Evolutionary conservation across 2,329 filamentous ascomycete species (phyloP).

Genomic region (Biscogniauxia sp.): DNA sequence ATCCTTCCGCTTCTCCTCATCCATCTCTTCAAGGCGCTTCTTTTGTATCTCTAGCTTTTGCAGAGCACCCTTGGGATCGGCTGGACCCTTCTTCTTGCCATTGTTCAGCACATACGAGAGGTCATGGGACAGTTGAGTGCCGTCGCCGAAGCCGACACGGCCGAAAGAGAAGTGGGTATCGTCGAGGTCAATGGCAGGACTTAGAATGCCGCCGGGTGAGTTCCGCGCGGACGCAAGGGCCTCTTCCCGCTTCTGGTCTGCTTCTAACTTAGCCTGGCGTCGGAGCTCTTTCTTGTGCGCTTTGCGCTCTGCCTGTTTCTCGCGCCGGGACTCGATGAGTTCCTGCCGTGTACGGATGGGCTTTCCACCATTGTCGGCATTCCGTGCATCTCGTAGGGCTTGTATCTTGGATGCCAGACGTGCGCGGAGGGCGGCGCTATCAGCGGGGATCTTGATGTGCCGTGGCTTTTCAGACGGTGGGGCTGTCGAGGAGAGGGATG

Average conservation of each 20-base stretch:
- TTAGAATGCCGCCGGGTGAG: conserved; percentile 57
- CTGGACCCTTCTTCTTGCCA: conserved; percentile 76
- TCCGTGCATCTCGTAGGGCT: conserved; percentile 77
- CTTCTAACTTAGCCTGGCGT: conserved; percentile 73
- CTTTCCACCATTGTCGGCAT: conserved; percentile 83
- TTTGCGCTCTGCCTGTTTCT: conserved; percentile 83
- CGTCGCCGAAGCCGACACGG: conserved; percentile 86
- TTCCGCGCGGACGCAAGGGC: conserved; percentile 58
- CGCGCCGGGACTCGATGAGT: conserved; percentile 82
- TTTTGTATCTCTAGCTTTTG: conserved; percentile 81
- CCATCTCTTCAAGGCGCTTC: conserved; percentile 71
- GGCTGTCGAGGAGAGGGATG: conserved; percentile 67
- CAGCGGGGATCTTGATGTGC: conserved; percentile 64
- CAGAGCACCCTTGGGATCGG: conserved; percentile 83
- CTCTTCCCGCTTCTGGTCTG: conserved; percentile 65
- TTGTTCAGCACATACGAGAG: conserved; percentile 61
- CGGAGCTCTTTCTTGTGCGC: conserved; percentile 85
- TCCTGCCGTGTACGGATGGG: conserved; percentile 85
- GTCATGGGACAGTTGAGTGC: conserved; percentile 72
- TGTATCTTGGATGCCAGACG: conserved; percentile 82
- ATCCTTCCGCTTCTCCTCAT: conserved; percentile 77
- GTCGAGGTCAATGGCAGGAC: conserved; percentile 49
- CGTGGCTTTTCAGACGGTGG: conserved; percentile 61
- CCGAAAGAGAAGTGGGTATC: conserved; percentile 82
- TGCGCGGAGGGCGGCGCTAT: conserved; percentile 72